Conservation (phyloP, 1,284 basidiomycete genomes). For the Golubevia pallescens region DNA sequence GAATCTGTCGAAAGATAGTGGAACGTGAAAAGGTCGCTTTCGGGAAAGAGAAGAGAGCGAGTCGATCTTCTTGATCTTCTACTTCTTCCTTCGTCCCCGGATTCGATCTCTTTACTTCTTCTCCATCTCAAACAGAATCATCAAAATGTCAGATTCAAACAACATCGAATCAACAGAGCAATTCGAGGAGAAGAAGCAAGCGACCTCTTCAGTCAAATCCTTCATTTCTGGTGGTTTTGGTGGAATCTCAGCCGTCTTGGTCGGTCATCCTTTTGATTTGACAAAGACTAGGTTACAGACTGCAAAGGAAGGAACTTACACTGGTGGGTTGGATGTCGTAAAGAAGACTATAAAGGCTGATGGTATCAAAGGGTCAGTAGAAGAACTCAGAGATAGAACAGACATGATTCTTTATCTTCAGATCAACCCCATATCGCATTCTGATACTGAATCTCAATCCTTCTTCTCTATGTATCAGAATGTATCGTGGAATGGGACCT, state of each 20-base stretch:
- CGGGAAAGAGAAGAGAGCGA: too few species aligned
- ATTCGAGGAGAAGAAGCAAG: conserved; percentile 44
- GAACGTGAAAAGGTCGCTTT: too few species aligned
- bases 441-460: neutral
- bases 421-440: neutral
- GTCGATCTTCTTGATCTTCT: too few species aligned
- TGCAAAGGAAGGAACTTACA: conserved; percentile 86
- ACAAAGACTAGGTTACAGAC: conserved; percentile 96
- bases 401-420: neutral
- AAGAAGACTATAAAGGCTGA: conserved; percentile 86
- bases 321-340: conserved; percentile 90
- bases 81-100: too few species aligned
- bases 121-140: neutral
- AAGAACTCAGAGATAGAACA: neutral
- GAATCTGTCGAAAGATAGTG: too few species aligned
- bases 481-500: conserved; percentile 96
- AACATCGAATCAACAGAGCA: conserved; percentile 10
- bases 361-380: conserved; percentile 77
- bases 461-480: conserved; percentile 66
- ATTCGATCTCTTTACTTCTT: neutral
- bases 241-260: conserved; percentile 57
- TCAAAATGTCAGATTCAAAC: neutral
- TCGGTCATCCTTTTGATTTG: conserved; percentile 94
- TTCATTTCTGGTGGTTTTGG: conserved; percentile 63
- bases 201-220: conserved; percentile 56